These are phyloP conservation scores for Hypoxylon fragiforme DNA, from an alignment of 495 filamentous ascomycete species.

Conservation along the genomic window DNA sequence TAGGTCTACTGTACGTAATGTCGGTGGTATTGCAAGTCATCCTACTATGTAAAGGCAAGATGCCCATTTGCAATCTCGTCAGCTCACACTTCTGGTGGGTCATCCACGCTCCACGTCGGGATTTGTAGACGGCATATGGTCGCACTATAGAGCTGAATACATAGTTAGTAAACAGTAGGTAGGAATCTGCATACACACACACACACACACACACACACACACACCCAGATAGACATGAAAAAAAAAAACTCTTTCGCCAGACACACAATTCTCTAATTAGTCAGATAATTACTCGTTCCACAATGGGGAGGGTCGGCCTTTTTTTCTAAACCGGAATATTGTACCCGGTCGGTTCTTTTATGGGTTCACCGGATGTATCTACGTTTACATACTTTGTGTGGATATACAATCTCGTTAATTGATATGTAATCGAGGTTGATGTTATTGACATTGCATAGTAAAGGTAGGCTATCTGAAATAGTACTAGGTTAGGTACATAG, in stretches of 20 bases:
- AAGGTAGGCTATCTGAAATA: no score
- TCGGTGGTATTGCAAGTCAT: conserved; percentile 20
- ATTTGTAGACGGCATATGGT: conserved; percentile 23
- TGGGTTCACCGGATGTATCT: conserved; percentile 5
- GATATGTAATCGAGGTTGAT: no score
- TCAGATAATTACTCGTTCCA: conserved; percentile 28
- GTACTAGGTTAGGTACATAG: neutral
- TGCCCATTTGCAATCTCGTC: conserved; percentile 18
- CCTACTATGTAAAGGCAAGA: conserved; percentile 5
- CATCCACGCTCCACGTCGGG: conserved; percentile 28
- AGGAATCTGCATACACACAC: no score
- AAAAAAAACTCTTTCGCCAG: conserved; percentile 6
- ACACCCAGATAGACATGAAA: neutral
- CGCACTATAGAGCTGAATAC: no score
- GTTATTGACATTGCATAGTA: no score
- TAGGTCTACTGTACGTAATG: conserved; percentile 18
- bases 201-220: no score
- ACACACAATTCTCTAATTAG: conserved; percentile 18
- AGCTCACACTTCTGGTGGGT: conserved; percentile 24
- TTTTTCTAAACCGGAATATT: conserved; percentile 19
- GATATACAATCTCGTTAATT: neutral
- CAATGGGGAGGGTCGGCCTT: conserved; percentile 27
- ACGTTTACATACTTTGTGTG: conserved; percentile 8
- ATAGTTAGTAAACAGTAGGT: no score
- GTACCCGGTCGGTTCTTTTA: conserved; percentile 22